Evolutionary conservation across 2,329 filamentous ascomycete genomes (phyloP).

Genomic region (Aspergillus sp.): DNA sequence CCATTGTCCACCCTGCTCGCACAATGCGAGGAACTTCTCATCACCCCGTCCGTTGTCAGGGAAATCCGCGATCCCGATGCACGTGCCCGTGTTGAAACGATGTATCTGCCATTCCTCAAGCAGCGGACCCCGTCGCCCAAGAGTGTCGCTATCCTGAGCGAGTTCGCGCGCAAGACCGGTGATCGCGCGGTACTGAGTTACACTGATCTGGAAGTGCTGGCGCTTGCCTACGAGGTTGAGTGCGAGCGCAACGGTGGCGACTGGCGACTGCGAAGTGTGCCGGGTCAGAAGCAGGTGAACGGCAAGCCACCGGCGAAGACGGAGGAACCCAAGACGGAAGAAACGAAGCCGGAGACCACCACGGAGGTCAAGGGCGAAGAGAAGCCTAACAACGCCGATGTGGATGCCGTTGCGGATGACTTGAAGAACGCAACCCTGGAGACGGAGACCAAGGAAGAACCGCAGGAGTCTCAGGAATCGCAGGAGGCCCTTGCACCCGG

Average conservation of each 20-base stretch:
- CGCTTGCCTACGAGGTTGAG: slow-evolving; percentile 91
- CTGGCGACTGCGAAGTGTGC: slow-evolving; percentile 75
- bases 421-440: slow-evolving; percentile 28
- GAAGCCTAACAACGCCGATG: slow-evolving; percentile 15
- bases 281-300: slow-evolving; percentile 75
- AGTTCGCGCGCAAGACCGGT: slow-evolving; percentile 85
- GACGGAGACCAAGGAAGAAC: slow-evolving; percentile 20
- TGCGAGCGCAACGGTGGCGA: slow-evolving; percentile 86
- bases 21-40: slow-evolving; percentile 74
- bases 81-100: slow-evolving; percentile 75
- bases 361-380: slow-evolving; percentile 16
- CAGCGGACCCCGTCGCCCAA: slow-evolving; percentile 70
- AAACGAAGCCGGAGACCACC: slow-evolving; percentile 32
- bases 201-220: slow-evolving; percentile 85
- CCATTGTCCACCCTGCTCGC: slow-evolving; percentile 76
- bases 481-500: slow-evolving; percentile 18
- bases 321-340: slow-evolving; percentile 30
- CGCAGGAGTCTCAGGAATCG: slow-evolving; percentile 18
- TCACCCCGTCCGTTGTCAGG: slow-evolving; percentile 77
- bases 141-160: slow-evolving; percentile 74
- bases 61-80: slow-evolving; percentile 87
- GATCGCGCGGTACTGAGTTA: slow-evolving; percentile 84
- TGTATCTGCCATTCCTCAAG: slow-evolving; percentile 79
- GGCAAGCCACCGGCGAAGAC: slow-evolving; percentile 59
- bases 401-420: slow-evolving; percentile 28